Conservation (phyloP, 108 stramenopile genomes). For the Aurantiochytrium sp. region DNA sequence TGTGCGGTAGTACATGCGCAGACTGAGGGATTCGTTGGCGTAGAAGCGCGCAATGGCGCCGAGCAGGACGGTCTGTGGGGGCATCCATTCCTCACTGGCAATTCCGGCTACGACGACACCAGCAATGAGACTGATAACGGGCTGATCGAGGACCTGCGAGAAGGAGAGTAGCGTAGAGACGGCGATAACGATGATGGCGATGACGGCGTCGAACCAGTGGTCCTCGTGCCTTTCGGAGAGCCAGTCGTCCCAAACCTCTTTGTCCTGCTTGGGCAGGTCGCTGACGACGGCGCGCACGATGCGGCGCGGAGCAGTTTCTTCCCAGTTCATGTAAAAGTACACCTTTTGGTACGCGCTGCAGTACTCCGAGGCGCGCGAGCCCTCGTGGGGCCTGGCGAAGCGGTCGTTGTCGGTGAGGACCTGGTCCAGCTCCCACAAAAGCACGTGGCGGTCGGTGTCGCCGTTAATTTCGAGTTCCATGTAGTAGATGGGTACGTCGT, state of each 20-base stretch:
- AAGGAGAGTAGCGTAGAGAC: not conserved
- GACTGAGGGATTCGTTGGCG: not conserved
- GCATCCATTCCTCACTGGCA: constrained; percentile 20
- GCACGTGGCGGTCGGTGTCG: not conserved
- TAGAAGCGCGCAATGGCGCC: not conserved
- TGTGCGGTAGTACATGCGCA: constrained; percentile 9
- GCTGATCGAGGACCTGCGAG: not conserved
- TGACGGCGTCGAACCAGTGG: not conserved
- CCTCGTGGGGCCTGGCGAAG: not conserved
- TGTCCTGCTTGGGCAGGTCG: not conserved
- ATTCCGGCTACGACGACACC: not conserved
- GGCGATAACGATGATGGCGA: not conserved
- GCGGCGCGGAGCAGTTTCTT: not conserved
- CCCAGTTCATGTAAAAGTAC: constrained; percentile 25
- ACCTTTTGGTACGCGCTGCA: constrained; percentile 16
- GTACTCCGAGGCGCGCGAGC: not conserved
- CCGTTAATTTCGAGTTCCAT: constrained; percentile 28
- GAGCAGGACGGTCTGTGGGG: not conserved
- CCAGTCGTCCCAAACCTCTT: not conserved
- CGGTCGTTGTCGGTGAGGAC: not conserved
- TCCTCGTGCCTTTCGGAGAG: not conserved
- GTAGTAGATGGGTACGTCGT: constrained; percentile 14
- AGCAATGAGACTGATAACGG: not conserved
- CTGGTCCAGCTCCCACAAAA: constrained; percentile 19
- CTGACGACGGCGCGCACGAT: not conserved